phyloP scores from a whole-genome alignment of 2,329 filamentous ascomycete species.

The Aspergillus transmontanensis region DNA sequence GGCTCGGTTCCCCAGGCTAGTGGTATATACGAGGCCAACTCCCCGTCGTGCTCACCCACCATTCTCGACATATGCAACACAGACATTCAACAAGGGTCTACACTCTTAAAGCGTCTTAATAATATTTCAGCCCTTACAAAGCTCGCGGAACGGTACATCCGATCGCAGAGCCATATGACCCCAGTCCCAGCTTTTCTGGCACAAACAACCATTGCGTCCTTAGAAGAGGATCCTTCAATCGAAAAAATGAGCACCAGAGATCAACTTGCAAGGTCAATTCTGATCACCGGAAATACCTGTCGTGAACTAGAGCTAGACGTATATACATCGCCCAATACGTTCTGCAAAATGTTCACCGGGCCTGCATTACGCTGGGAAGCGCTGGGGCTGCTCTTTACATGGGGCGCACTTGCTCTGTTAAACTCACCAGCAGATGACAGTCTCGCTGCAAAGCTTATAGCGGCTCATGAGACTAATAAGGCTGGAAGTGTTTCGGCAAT shows the following conservation, averaged over 20 bases:
- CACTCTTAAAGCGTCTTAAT: neutral
- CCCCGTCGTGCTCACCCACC: neutral
- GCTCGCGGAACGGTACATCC: neutral
- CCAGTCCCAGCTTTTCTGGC: neutral
- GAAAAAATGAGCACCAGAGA: neutral
- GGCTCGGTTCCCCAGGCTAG: neutral
- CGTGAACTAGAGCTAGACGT: neutral
- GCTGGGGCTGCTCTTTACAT: neutral
- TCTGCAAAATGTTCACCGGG: neutral
- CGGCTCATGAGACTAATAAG: neutral
- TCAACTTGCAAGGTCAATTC: neutral
- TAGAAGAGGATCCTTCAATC: neutral
- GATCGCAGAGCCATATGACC: neutral
- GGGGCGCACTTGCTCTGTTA: neutral
- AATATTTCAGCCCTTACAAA: neutral
- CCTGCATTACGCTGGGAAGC: neutral
- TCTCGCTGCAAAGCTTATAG: neutral
- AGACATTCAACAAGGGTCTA: neutral
- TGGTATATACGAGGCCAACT: neutral
- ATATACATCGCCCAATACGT: neutral
- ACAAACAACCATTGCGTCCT: neutral
- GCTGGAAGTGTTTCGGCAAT: neutral
- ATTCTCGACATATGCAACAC: neutral
- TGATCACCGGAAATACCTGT: neutral
- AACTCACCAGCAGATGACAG: neutral